Evolutionary conservation across 169 alveolate genomes (phyloP).

Genomic region (Eimeria falciformis): DNA sequence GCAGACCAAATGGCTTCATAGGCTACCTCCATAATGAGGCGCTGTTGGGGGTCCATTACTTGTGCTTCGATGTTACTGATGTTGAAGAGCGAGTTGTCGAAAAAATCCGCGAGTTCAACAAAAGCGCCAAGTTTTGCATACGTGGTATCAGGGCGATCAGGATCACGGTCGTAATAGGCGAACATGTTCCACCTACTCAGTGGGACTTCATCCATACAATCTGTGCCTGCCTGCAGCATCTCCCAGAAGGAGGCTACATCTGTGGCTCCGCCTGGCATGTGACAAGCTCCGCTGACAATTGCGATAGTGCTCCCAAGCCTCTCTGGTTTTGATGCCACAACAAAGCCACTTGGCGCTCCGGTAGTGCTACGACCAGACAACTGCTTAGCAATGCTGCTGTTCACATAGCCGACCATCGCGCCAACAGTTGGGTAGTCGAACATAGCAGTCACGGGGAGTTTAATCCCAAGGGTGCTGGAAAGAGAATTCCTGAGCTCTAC

Average conservation of each 20-base stretch:
- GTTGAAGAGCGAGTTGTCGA: conserved; percentile 80
- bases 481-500: conserved; percentile 83
- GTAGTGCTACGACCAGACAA: conserved; percentile 43
- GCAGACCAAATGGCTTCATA: conserved; percentile 80
- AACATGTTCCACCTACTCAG: conserved; percentile 82
- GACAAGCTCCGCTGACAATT: conserved; percentile 80
- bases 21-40: conserved; percentile 85
- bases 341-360: conserved; percentile 41
- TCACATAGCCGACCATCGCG: conserved; percentile 81
- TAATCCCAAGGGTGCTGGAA: conserved; percentile 81
- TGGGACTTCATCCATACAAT: conserved; percentile 81
- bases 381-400: conserved; percentile 75
- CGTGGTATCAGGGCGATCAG: conserved; percentile 79
- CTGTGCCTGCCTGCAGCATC: conserved; percentile 74
- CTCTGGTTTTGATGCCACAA: conserved; percentile 31
- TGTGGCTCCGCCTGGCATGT: conserved; percentile 80
- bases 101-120: conserved; percentile 78
- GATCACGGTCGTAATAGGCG: conserved; percentile 80
- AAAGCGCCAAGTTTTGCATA: conserved; percentile 82
- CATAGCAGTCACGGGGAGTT: conserved; percentile 84
- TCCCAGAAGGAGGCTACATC: conserved; percentile 76
- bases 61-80: conserved; percentile 79
- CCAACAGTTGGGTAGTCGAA: conserved; percentile 84
- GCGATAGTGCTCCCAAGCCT: conserved; percentile 75
- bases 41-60: conserved; percentile 88